These are phyloP conservation scores for Rhodosporidiobolus odoratus DNA, from an alignment of 768 basidiomycete genomes.

Conservation along the genomic window DNA sequence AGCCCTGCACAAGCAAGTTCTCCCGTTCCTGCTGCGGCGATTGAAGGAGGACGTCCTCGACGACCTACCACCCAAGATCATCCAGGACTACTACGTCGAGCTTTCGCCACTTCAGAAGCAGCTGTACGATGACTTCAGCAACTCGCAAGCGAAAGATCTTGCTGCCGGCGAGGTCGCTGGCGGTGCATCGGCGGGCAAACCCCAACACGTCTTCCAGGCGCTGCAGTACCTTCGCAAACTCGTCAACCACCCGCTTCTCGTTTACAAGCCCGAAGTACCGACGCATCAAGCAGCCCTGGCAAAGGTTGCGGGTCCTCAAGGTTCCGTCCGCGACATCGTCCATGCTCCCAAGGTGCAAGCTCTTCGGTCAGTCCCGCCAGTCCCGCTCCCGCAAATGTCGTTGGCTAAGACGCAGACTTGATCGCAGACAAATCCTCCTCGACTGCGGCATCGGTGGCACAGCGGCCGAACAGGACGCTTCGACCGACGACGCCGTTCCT, in stretches of 20 bases:
- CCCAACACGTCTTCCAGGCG: slow-evolving; percentile 84
- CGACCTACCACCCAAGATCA: slow-evolving; percentile 97
- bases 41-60: slow-evolving; percentile 94
- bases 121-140: slow-evolving; percentile 88
- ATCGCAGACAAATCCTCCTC: slow-evolving; percentile 72
- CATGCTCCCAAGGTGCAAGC: slow-evolving; percentile 93
- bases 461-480: slow-evolving; percentile 60
- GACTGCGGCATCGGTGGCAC: slow-evolving; percentile 85
- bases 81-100: slow-evolving; percentile 98
- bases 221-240: slow-evolving; percentile 93
- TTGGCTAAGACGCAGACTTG: background rate
- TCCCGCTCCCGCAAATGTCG: slow-evolving; percentile 4
- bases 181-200: slow-evolving; percentile 46
- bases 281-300: slow-evolving; percentile 59
- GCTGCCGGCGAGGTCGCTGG: slow-evolving; percentile 52
- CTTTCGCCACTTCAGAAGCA: slow-evolving; percentile 88
- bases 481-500: slow-evolving; percentile 57
- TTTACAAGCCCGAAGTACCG: slow-evolving; percentile 64
- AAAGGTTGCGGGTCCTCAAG: slow-evolving; percentile 42
- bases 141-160: slow-evolving; percentile 55
- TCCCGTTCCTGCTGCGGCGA: slow-evolving; percentile 94
- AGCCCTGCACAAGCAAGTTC: slow-evolving; percentile 93
- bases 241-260: slow-evolving; percentile 92
- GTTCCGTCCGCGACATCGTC: slow-evolving; percentile 64
- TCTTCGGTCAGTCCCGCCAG: slow-evolving; percentile 62